A percentile compares a stretch with the other conserved stretches of the same genome.
Conservation (phyloP, 768 basidiomycete species). For the Astraeus odoratus region DNA sequence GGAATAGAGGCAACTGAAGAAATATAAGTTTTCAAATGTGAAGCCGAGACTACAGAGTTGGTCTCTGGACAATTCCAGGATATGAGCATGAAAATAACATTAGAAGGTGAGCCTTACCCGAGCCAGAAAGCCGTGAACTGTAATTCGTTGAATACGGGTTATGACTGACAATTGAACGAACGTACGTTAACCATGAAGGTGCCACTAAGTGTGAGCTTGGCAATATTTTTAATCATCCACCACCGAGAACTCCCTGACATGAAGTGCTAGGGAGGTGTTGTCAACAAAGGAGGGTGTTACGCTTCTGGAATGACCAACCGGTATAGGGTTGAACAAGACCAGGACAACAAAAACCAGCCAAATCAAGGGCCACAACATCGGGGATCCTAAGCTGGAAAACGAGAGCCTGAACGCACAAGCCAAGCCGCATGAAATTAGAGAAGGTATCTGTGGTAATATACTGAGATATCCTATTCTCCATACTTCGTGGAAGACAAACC, state of each 20-base stretch:
- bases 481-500: constrained; percentile 27
- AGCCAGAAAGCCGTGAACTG: constrained; percentile 89
- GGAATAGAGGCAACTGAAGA: constrained; percentile 68
- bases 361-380: constrained; percentile 71
- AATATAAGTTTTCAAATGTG: constrained; percentile 64
- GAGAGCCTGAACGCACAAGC: constrained; percentile 83
- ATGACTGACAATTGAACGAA: neutral
- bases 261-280: constrained; percentile 38
- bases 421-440: constrained; percentile 68
- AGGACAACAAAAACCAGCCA: constrained; percentile 65
- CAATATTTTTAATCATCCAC: constrained; percentile 70
- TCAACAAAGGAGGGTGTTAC: neutral
- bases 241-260: constrained; percentile 40
- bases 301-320: constrained; percentile 29
- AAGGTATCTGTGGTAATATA: constrained; percentile 52
- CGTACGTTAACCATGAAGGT: constrained; percentile 65
- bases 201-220: constrained; percentile 63
- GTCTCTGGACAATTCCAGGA: constrained; percentile 40
- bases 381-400: constrained; percentile 59
- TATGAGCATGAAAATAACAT: constrained; percentile 2
- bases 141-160: neutral
- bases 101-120: constrained; percentile 42
- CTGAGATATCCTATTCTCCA: constrained; percentile 2
- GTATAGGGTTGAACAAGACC: constrained; percentile 72
- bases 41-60: constrained; percentile 79